Percentiles rank a stretch among this genome's conserved stretches.
Evolutionary conservation across 2,329 filamentous ascomycete genomes (phyloP).

Genomic region (Colletotrichum sp.): DNA sequence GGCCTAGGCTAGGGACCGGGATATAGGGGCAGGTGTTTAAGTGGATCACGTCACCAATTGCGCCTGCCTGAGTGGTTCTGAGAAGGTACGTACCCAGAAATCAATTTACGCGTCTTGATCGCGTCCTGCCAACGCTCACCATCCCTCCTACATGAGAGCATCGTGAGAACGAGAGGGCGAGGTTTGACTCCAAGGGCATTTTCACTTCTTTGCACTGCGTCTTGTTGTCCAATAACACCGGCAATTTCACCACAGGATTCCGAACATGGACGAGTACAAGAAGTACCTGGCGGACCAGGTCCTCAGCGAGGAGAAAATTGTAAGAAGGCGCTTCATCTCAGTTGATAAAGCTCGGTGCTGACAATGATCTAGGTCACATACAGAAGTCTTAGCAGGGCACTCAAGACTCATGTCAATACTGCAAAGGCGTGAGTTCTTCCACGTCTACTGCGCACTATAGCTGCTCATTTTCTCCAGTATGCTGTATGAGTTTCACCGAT

Average conservation of each 20-base stretch:
- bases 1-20: not conserved
- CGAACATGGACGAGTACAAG: slow-evolving; percentile 65
- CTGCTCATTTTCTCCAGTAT: slow-evolving; percentile 71
- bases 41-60: slow-evolving; percentile 8
- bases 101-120: slow-evolving; percentile 18
- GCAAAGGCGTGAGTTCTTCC: slow-evolving; percentile 78
- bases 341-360: slow-evolving; percentile 7
- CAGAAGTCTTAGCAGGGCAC: slow-evolving; percentile 78
- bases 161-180: not conserved
- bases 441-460: not conserved
- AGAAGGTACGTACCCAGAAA: not conserved
- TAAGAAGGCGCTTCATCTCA: slow-evolving; percentile 41
- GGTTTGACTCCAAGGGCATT: not conserved
- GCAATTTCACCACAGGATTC: not conserved
- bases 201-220: not conserved
- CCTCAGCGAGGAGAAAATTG: slow-evolving; percentile 75
- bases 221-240: accelerated
- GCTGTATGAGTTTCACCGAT: slow-evolving; percentile 83
- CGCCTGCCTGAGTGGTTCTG: not conserved
- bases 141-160: not conserved
- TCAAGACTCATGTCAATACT: slow-evolving; percentile 83
- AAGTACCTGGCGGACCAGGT: slow-evolving; percentile 78
- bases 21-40: not conserved
- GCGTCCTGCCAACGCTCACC: not conserved
- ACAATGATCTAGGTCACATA: slow-evolving; percentile 74